Percentiles rank a stretch among this genome's conserved stretches.
Evolutionary conservation across 2,329 filamentous ascomycete species (phyloP).

Genomic region (Colletotrichum tanaceti): DNA sequence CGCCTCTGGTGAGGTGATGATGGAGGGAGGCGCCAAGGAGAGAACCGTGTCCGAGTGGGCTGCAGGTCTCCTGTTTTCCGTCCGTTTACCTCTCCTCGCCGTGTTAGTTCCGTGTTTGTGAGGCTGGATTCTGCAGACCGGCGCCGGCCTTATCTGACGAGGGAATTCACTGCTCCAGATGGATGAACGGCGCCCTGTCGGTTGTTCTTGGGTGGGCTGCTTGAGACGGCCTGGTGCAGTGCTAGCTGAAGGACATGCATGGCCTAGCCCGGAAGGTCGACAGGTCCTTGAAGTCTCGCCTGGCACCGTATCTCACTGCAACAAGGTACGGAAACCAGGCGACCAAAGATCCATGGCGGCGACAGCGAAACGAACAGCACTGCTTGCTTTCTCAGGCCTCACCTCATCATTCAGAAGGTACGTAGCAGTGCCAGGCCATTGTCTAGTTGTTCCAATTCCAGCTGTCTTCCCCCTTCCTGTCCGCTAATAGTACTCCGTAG

Average conservation of each 20-base stretch:
- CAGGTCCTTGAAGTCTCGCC: constrained; percentile 4
- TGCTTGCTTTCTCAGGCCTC: constrained; percentile 13
- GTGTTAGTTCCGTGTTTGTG: constrained; percentile 29
- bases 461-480: constrained; percentile 7
- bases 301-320: not conserved
- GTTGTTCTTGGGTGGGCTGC: constrained; percentile 10
- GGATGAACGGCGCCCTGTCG: constrained; percentile 24
- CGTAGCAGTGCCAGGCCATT: constrained; percentile 18
- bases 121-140: constrained; percentile 26
- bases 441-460: constrained; percentile 18
- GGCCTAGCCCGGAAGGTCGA: constrained; percentile 16
- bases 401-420: constrained; percentile 11
- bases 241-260: constrained; percentile 20
- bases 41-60: constrained; percentile 4
- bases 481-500: constrained; percentile 6
- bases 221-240: constrained; percentile 22
- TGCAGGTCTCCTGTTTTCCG: not conserved
- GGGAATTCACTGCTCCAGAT: constrained; percentile 31
- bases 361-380: not conserved
- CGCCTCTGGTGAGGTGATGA: constrained; percentile 7
- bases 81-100: not conserved
- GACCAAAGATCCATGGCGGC: not conserved
- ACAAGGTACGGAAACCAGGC: not conserved
- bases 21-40: constrained; percentile 6
- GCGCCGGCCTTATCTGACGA: too few relatives aligned